These are phyloP conservation scores for Hyphopichia burtonii DNA, from an alignment of 1,139 yeast genomes.

Conservation along the genomic window DNA sequence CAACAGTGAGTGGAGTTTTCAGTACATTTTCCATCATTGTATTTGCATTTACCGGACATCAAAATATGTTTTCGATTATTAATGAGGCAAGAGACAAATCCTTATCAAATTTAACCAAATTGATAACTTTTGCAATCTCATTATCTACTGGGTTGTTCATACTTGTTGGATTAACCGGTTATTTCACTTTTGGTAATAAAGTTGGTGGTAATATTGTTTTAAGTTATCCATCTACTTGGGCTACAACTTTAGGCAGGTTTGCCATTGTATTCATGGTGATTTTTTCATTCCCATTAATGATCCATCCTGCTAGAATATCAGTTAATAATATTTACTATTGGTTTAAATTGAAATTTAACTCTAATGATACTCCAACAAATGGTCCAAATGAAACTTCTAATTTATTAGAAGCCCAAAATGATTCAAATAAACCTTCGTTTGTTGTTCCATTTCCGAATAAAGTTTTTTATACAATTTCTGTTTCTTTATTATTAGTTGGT, in stretches of 20 bases:
- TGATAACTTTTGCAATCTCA: constrained; percentile 55
- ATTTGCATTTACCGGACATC: constrained; percentile 51
- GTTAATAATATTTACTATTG: constrained; percentile 71
- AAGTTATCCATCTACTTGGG: constrained; percentile 51
- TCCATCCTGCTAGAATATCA: constrained; percentile 90
- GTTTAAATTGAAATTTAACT: constrained; percentile 17
- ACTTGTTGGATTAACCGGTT: constrained; percentile 43
- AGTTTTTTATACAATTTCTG: constrained; percentile 50
- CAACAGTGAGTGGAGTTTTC: constrained; percentile 58
- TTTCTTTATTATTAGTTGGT: constrained; percentile 40
- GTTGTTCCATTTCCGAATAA: constrained; percentile 52
- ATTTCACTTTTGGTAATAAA: constrained; percentile 42
- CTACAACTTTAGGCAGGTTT: constrained; percentile 66
- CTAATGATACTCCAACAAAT: neutral
- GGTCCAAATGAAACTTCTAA: neutral
- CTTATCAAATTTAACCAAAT: constrained; percentile 45
- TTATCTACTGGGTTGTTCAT: constrained; percentile 34
- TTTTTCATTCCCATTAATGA: constrained; percentile 86
- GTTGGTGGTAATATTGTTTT: constrained; percentile 78
- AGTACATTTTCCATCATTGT: constrained; percentile 55
- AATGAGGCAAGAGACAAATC: constrained; percentile 57
- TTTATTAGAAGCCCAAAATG: constrained; percentile 4
- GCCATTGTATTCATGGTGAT: constrained; percentile 81
- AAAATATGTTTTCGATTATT: constrained; percentile 49
- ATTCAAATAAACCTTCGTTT: constrained; percentile 7